Base-by-base conservation (phyloP, 2,329 filamentous ascomycete species). In the Alternaria gaisen region DNA sequence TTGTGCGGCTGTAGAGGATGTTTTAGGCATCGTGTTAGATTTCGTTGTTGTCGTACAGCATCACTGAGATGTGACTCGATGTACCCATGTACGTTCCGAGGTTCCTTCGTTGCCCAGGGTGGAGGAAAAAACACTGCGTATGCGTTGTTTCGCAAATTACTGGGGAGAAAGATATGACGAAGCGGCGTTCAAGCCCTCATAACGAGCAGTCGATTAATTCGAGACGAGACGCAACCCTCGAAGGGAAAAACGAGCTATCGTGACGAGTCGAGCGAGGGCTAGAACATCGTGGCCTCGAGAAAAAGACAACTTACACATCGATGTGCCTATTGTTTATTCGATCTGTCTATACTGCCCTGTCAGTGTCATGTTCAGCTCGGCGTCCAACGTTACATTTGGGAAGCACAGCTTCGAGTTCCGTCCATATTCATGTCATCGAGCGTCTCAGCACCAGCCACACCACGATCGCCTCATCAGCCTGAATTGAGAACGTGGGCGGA, bases 31-130 rank as follows among this genome's bases (percentile, higher is more conserved):
- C 55, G 61, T 58, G 62, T 69, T 64, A 61, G 65, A 57, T 54
- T 60, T 64, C 61, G 56, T 65, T 62, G 64, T 64, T 38, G 72
- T 71, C 11, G 64, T 68, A 77, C 75, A 64, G 62, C 70, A 66
- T 70, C 60, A 61, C 46, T 65, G 70, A 70, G 73, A 74, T 73
- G 75, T 76, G 75, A 74, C 73, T 68, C 54, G 59, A 66, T 64
- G 66, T 62, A 30, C 53, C 54, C 56, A 66, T 63, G 66, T 62
- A 30, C 53, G 51, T 61, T 56, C 61, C 59, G 63, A 58, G 56
- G 22, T 28, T 24, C 46, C 63, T 64, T 67, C 46, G 46, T 52
- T 44, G 54, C 61, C 58, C 58, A 51, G 67, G 62, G 61, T 61
- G 57, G 69, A 55, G 63, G 9, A 40, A 40, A 52, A 66, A 43